These are phyloP conservation scores for Amoebophrya sp. DNA, from an alignment of 169 alveolate genomes.

Conservation along the genomic window DNA sequence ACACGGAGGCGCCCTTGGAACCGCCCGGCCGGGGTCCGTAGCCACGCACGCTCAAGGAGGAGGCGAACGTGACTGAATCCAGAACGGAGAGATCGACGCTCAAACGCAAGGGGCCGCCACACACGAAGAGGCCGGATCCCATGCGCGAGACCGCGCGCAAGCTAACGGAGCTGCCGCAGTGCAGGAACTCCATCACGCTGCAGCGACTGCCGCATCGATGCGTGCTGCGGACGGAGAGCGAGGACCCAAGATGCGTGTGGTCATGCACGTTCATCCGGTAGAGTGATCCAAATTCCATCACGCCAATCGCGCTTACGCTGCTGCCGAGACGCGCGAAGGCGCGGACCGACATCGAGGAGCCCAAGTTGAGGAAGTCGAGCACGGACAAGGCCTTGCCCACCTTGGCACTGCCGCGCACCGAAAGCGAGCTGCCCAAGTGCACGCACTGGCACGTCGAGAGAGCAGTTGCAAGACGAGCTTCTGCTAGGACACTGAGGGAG, in stretches of 20 bases:
- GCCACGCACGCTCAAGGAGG: background rate
- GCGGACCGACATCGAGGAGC: background rate
- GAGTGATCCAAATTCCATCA: slow-evolving; percentile 13
- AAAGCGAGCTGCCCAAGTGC: slow-evolving; percentile 23
- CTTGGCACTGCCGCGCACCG: background rate
- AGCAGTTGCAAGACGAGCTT: background rate
- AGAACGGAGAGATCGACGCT: background rate
- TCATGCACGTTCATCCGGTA: background rate
- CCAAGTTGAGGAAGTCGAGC: background rate
- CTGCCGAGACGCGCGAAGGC: slow-evolving; percentile 26
- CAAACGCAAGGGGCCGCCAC: background rate
- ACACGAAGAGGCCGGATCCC: background rate
- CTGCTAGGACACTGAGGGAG: background rate
- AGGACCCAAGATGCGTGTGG: background rate
- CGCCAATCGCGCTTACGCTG: background rate
- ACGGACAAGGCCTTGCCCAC: background rate
- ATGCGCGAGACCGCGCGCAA: background rate
- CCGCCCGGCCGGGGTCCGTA: no score
- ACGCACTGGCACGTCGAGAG: background rate
- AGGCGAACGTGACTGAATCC: background rate
- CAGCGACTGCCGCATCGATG: background rate
- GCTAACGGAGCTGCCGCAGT: background rate
- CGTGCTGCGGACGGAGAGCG: background rate
- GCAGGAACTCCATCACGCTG: background rate
- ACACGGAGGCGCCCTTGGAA: background rate